Base-by-base conservation (phyloP, 306 rosid genomes). In the Citrullus amarus region DNA sequence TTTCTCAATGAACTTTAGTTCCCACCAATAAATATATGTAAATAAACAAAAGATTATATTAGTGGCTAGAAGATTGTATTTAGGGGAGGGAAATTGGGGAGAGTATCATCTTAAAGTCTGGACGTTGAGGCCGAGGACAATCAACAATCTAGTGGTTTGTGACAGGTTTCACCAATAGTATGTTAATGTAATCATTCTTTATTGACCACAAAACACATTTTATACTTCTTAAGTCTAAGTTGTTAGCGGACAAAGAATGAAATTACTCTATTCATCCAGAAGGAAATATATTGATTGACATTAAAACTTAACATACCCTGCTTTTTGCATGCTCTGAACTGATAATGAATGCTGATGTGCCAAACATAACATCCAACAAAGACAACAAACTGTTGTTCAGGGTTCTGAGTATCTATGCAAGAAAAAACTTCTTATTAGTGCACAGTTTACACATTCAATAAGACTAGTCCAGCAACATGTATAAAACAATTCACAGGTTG, bases 361-460 rank as follows among this genome's bases (percentile, higher is more conserved):
- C 86, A 88, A 86, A 94, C 79, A 90, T 46, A 51, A 89, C 69
- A 81, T 91, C 90, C 88, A 88, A 72, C 74, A 89, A 89, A 85
- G 79, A 87, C 83, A 74, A 79, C 41, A 60, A 80, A 80, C 83
- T 84, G 80, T 88, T 92, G 59, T 88, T 83, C 30, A 91, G 50
- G 34, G 81, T 67, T 41, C 74, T 48, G 46, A 86, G 79, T 80
- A 86, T 87, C 98, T 94, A 82, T 78, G 41, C 74, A 46, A 68
- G 69, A 41, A 46, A 46, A 55, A 77, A 66, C 56, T 10, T 59
- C 5, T 18, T 38, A 34, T 77, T 15, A 77, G 20, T 77, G 80
- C 25, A 77, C 14, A n/a, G 16, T 20, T 20, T 22, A 56, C n/a
- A 6, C 20, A 38, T 74, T 74, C 22, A 44, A 25, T 4, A 22